Conservation (phyloP, 305 asterid species). For the Fraxinus ornus region DNA sequence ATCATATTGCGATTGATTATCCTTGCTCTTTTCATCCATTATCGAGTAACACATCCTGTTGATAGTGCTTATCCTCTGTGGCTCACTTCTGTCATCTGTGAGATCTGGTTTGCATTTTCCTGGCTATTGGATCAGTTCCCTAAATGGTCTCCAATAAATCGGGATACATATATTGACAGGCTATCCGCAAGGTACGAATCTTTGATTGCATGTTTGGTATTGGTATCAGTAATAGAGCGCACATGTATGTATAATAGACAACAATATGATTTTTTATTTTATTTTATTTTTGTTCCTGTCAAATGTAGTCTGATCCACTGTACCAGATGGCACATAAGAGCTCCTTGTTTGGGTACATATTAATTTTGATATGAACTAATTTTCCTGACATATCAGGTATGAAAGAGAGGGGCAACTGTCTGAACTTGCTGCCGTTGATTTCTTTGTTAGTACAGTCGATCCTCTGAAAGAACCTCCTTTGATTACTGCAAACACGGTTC, state of each 20-base stretch:
- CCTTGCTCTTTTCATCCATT: slow-evolving; percentile 76
- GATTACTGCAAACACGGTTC: slow-evolving; percentile 92
- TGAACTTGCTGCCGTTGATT: slow-evolving; percentile 88
- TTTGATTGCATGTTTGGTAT: neutral
- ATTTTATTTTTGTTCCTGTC: neutral
- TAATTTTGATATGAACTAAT: slow-evolving; percentile 10
- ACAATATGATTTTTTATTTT: neutral
- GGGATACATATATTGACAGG: slow-evolving; percentile 72
- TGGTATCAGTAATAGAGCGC: neutral
- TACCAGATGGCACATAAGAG: neutral
- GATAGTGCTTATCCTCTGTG: slow-evolving; percentile 85
- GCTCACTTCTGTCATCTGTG: slow-evolving; percentile 94
- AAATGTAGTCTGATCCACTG: neutral
- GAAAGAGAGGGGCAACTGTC: slow-evolving; percentile 90
- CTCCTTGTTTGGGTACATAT: neutral
- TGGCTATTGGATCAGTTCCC: slow-evolving; percentile 99
- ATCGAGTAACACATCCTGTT: slow-evolving; percentile 94
- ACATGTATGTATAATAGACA: neutral
- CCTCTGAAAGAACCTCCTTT: slow-evolving; percentile 96
- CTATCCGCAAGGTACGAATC: slow-evolving; percentile 70
- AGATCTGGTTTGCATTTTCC: slow-evolving; percentile 96
- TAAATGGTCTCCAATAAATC: slow-evolving; percentile 84
- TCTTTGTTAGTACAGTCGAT: slow-evolving; percentile 98
- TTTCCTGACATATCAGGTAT: slow-evolving; percentile 42
- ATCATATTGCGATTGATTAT: slow-evolving; percentile 76